These are phyloP conservation scores for Colletotrichum sp. DNA, from an alignment of 2,329 filamentous ascomycete genomes.

Conservation along the genomic window DNA sequence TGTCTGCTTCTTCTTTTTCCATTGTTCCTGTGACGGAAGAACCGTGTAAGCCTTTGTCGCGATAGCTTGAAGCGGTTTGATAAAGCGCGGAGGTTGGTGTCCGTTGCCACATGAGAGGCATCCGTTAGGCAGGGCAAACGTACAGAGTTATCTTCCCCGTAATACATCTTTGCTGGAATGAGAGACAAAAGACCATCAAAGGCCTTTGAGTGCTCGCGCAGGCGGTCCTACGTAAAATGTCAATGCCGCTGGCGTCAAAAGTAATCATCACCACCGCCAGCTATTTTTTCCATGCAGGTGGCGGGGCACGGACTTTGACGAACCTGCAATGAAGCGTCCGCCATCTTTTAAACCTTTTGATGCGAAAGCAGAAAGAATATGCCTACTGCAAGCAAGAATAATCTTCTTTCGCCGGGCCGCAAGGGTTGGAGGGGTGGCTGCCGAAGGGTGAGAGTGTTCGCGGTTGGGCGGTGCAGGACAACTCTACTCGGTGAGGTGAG, in stretches of 20 bases:
- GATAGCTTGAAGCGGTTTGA: neutral
- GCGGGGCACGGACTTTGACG: constrained; percentile 32
- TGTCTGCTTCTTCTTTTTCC: constrained; percentile 93
- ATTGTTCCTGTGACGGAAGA: constrained; percentile 73
- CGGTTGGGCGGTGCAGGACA: neutral
- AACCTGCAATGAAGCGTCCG: constrained; percentile 53
- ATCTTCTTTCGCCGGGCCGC: neutral
- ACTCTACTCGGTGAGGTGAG: constrained; percentile 7
- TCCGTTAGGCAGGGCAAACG: constrained; percentile 39
- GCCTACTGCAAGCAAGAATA: neutral
- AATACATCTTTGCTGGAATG: constrained; percentile 91
- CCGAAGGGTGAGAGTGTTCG: neutral
- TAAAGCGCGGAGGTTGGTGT: neutral
- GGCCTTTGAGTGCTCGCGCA: constrained; percentile 63
- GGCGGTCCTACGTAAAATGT: constrained; percentile 22
- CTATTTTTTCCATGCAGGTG: neutral
- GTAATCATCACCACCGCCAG: constrained; percentile 5
- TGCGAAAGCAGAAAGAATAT: neutral
- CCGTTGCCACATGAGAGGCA: neutral
- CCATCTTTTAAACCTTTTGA: constrained; percentile 36
- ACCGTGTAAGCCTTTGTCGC: neutral
- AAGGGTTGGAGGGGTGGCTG: neutral
- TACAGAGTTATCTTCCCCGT: constrained; percentile 84
- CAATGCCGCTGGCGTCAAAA: neutral
- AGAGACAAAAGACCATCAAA: constrained; percentile 88